Evolutionary conservation across 2,329 filamentous ascomycete species (phyloP).

Genomic region (Daldinia eschscholtzii): DNA sequence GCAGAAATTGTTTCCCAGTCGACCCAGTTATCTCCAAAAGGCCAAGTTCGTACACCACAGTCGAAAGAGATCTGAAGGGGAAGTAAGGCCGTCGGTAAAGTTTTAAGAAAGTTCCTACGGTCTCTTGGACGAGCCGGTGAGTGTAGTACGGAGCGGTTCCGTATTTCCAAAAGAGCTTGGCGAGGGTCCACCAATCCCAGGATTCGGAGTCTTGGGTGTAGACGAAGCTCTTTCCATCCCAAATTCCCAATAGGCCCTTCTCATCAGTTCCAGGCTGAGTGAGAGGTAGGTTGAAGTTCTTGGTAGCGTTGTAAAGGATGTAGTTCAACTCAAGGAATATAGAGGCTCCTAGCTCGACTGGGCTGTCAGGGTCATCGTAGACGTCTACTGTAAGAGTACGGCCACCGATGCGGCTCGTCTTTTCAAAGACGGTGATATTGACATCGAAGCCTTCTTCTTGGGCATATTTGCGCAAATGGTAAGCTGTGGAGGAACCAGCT

Average conservation of each 20-base stretch:
- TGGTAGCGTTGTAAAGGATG: conserved; percentile 81
- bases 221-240: conserved; percentile 84
- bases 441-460: conserved; percentile 69
- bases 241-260: conserved; percentile 77
- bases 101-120: conserved; percentile 78
- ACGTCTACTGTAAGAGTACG: conserved; percentile 87
- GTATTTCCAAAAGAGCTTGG: conserved; percentile 87
- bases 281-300: conserved; percentile 76
- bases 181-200: conserved; percentile 82
- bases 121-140: conserved; percentile 77
- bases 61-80: conserved; percentile 82
- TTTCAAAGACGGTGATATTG: conserved; percentile 91
- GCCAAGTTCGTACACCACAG: conserved; percentile 75
- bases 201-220: conserved; percentile 71
- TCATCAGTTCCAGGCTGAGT: conserved; percentile 61
- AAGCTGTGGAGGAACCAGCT: conserved; percentile 87
- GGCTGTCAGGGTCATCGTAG: conserved; percentile 74
- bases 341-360: conserved; percentile 88
- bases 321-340: conserved; percentile 90
- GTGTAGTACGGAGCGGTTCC: conserved; percentile 82
- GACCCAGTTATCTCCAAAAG: conserved; percentile 74
- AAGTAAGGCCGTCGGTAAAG: conserved; percentile 87
- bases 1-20: conserved; percentile 80
- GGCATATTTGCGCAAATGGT: conserved; percentile 81
- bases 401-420: conserved; percentile 81